Evolutionary conservation across 2,329 filamentous ascomycete species (phyloP).

Genomic region (Ophiocordyceps unilateralis): DNA sequence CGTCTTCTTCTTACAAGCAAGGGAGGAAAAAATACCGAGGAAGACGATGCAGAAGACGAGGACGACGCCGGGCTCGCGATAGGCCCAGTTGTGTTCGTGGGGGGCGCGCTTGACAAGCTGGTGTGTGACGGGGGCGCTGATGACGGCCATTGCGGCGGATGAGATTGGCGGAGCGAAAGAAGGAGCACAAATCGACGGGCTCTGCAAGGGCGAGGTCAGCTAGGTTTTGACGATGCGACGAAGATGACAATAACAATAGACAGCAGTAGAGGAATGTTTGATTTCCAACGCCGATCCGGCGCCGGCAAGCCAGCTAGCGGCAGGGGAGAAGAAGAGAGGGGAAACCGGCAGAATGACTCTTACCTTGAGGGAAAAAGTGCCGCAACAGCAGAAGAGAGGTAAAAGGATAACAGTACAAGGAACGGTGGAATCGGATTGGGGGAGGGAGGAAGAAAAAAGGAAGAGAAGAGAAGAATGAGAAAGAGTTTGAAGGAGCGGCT

Average conservation of each 20-base stretch:
- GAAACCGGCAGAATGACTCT: not conserved
- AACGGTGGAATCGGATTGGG: not conserved
- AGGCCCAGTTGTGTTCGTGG: conserved; percentile 16
- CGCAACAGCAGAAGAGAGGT: not conserved
- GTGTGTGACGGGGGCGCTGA: conserved; percentile 16
- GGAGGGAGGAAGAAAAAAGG: not conserved
- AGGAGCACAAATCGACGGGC: not conserved
- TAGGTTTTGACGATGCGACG: not conserved
- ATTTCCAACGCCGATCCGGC: too few relatives aligned
- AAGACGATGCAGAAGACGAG: conserved; percentile 26
- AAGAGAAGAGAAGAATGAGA: not conserved
- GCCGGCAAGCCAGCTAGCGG: too few relatives aligned
- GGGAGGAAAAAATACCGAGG: conserved; percentile 14
- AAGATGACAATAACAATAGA: too few relatives aligned
- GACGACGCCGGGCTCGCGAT: conserved; percentile 20
- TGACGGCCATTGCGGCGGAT: conserved; percentile 22
- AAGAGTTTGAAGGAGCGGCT: not conserved
- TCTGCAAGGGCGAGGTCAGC: not conserved
- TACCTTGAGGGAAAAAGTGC: not conserved
- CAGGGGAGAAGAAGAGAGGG: too few relatives aligned
- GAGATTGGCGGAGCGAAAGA: conserved; percentile 6
- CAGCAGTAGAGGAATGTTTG: too few relatives aligned
- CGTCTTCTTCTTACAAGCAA: not conserved
- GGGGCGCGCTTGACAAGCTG: conserved; percentile 21
- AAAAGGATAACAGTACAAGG: not conserved